Base-by-base conservation (phyloP, 2,329 filamentous ascomycete species). In the Colletotrichum ledebouriae region DNA sequence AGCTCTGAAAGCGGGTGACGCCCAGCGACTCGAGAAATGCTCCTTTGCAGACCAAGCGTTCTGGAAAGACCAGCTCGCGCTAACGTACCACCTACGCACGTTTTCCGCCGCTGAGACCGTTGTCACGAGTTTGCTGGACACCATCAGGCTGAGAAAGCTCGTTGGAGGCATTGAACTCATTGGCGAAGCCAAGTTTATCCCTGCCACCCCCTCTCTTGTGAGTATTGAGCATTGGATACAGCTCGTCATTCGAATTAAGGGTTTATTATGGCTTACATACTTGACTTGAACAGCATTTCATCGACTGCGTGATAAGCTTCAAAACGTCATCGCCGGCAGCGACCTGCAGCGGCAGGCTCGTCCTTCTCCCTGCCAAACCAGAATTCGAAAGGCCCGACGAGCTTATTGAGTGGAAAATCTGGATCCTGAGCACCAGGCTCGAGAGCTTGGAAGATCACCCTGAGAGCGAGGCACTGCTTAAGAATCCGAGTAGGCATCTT, bases 331-430 rank as follows among this genome's bases (percentile, higher is more conserved):
- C 71, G 0, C 79, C 78, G 1, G 74, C 68, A 3, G 76, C 75
- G 0, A 74, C 37, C 0, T 78, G 78, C 56, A 71, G 69, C 2
- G 78, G 78, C 1, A 76, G 74, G 17, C 39, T 80, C 6, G 34
- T 78, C 3, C 71, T 81, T 2, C 55, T 81, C 34, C 77, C 72
- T 20, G 39, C 62, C 10, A 57, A 47, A 49, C 61, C 49, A n/a
- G 12, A n/a, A 33, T 2, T 39, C 71, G 7, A 15, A 61, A 6
- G 17, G 15, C 25, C 25, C 25, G 25, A 29, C 3, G 6, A 11
- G 11, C 3, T n/a, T 20, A 5, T 56, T 6, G 41, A 15, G 15
- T 79, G 78, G 77, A 80, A 77, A 66, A 77, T 79, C 15, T 80
- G 78, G 78, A 61, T 72, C 1, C 39, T 79, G 52, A 64, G 59